Evolutionary conservation across 306 rosid genomes (phyloP).

Genomic region (Dalbergia cultrata): DNA sequence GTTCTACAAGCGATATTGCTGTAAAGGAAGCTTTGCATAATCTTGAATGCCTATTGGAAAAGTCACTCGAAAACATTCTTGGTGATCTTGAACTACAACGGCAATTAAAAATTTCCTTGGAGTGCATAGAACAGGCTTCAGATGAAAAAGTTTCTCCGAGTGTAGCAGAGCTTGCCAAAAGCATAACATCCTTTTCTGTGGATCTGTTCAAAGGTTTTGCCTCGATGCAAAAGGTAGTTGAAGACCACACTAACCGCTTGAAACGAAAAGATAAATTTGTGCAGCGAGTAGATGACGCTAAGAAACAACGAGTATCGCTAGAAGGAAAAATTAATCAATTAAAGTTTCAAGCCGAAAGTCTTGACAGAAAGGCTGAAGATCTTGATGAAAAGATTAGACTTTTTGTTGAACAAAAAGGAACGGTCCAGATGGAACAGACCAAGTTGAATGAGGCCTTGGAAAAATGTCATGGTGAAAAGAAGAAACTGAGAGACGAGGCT

Average conservation of each 20-base stretch:
- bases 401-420: constrained; percentile 16
- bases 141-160: constrained; percentile 19
- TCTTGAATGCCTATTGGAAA: constrained; percentile 25
- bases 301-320: not conserved
- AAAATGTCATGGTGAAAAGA: constrained; percentile 25
- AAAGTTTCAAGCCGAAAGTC: not conserved
- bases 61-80: constrained; percentile 23
- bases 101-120: constrained; percentile 12
- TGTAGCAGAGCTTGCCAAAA: constrained; percentile 21
- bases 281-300: constrained; percentile 4
- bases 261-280: constrained; percentile 12
- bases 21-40: constrained; percentile 31
- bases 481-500: constrained; percentile 35
- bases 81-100: constrained; percentile 16
- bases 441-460: constrained; percentile 28
- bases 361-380: constrained; percentile 22
- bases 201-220: constrained; percentile 15
- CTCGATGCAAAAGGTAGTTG: constrained; percentile 31
- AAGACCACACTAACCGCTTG: constrained; percentile 26
- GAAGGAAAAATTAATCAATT: not conserved
- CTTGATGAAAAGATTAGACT: constrained; percentile 30
- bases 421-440: constrained; percentile 3
- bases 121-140: constrained; percentile 20
- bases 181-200: constrained; percentile 9
- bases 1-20: constrained; percentile 6